Percentiles rank a stretch among this genome's conserved stretches.
phyloP scores from a whole-genome alignment of 306 rosid species.

The Acacia crassicarpa region DNA sequence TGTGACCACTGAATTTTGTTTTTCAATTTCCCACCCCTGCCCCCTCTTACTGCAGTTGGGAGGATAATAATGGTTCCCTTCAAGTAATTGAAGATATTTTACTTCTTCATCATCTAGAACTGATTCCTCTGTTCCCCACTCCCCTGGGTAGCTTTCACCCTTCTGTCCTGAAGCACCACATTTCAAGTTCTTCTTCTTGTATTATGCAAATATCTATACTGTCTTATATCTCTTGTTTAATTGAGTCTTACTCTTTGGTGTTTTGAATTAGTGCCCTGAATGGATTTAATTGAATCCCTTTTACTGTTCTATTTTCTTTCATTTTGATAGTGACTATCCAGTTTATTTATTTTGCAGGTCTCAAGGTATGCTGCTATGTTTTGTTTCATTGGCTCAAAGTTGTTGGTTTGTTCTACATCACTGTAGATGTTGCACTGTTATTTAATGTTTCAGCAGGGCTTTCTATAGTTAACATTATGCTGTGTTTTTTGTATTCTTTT shows the following conservation, averaged over 20 bases:
- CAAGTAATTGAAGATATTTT: background rate
- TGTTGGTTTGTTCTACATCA: constrained; percentile 31
- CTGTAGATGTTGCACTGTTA: constrained; percentile 29
- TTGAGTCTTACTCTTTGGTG: constrained; percentile 14
- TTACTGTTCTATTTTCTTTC: constrained; percentile 2
- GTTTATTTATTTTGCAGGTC: constrained; percentile 69
- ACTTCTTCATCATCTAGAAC: background rate
- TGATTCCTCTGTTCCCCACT: no score
- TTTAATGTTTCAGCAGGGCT: constrained; percentile 28
- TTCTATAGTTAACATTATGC: constrained; percentile 15
- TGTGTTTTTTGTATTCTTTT: constrained; percentile 19
- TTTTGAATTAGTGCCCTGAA: constrained; percentile 21
- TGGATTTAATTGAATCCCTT: constrained; percentile 11
- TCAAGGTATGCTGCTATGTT: constrained; percentile 74
- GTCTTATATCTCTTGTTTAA: constrained; percentile 20
- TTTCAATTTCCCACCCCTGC: background rate
- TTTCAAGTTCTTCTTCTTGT: background rate
- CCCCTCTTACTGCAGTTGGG: background rate
- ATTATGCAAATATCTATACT: background rate
- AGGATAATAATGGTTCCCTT: background rate
- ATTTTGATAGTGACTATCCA: constrained; percentile 22
- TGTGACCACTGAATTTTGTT: background rate
- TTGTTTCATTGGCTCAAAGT: constrained; percentile 31
- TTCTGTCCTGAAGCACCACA: background rate
- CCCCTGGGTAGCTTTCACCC: background rate